phyloP scores from a whole-genome alignment of 106 monocot genomes.

The Dioscorea alata region DNA sequence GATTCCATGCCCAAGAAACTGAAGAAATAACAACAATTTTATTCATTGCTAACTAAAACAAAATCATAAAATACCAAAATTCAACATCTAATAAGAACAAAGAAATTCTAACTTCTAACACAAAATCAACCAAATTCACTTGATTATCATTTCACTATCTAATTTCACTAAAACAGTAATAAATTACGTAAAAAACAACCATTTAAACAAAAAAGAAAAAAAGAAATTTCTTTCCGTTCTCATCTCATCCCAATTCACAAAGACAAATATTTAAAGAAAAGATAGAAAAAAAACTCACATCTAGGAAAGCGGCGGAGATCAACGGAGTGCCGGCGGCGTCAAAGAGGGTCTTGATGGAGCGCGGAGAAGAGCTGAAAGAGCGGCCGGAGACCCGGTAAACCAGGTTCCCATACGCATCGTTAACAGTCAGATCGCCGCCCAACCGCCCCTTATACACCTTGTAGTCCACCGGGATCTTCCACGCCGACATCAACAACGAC shows the following conservation, averaged over 20 bases:
- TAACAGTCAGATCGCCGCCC: conserved; percentile 32
- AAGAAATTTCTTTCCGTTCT: no score
- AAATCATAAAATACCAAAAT: no score
- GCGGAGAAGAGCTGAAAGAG: conserved; percentile 11
- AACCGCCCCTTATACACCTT: conserved; percentile 23
- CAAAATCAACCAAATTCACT: background rate
- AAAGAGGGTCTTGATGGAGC: conserved; percentile 26
- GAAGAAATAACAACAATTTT: no score
- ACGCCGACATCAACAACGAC: conserved; percentile 10
- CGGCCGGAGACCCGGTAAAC: conserved; percentile 23
- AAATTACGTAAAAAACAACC: background rate
- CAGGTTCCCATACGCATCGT: conserved; percentile 29
- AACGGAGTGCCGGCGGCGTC: conserved; percentile 30
- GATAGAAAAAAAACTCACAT: conserved; percentile 14
- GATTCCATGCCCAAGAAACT: no score
- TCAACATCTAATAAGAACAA: no score
- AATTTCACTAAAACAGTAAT: background rate
- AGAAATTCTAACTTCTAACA: background rate
- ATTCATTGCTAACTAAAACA: no score
- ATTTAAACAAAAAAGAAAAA: background rate
- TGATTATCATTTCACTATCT: background rate
- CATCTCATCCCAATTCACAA: no score
- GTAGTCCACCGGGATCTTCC: conserved; percentile 49
- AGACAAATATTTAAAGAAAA: background rate
- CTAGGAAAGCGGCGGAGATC: conserved; percentile 25